Percentiles rank a stretch among this genome's conserved stretches.
phyloP scores from a whole-genome alignment of 345 rosid species.

The Boechera stricta region DNA sequence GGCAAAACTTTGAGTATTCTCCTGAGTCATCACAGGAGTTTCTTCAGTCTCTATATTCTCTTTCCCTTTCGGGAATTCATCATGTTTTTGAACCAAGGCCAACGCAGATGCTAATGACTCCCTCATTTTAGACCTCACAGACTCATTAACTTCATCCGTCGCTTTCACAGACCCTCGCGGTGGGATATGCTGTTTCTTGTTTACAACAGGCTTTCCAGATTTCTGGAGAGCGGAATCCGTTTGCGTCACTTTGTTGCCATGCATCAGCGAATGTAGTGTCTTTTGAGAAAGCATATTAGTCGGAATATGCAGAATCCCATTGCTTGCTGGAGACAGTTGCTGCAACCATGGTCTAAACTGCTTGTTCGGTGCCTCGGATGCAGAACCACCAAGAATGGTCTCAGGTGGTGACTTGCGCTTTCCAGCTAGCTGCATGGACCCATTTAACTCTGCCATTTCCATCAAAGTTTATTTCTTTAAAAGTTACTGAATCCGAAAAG shows the following conservation, averaged over 20 bases:
- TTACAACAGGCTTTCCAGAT: conserved; percentile 46
- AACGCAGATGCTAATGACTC: conserved; percentile 82
- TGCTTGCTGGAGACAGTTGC: conserved; percentile 52
- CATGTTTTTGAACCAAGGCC: conserved; percentile 62
- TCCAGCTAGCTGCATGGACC: conserved; percentile 50
- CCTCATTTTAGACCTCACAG: conserved; percentile 91
- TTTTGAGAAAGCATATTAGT: conserved; percentile 45
- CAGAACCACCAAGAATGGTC: conserved; percentile 42
- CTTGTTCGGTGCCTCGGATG: conserved; percentile 55
- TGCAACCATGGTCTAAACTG: conserved; percentile 90
- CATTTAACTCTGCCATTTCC: conserved; percentile 35
- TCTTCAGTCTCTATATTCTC: conserved; percentile 51
- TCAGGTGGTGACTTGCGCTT: conserved; percentile 74
- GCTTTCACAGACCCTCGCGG: conserved; percentile 49
- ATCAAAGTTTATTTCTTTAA: conserved; percentile 20
- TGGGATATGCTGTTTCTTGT: conserved; percentile 56
- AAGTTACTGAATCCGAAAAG: conserved; percentile 4
- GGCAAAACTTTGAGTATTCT: conserved; percentile 40
- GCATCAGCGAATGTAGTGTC: conserved; percentile 49
- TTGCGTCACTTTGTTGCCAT: conserved; percentile 50
- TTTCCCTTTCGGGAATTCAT: conserved; percentile 41
- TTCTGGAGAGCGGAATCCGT: conserved; percentile 52
- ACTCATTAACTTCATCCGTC: conserved; percentile 56
- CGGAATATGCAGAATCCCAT: conserved; percentile 53
- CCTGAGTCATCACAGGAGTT: conserved; percentile 36